phyloP scores from a whole-genome alignment of 345 rosid genomes.

The Eutrema yunnanense region DNA sequence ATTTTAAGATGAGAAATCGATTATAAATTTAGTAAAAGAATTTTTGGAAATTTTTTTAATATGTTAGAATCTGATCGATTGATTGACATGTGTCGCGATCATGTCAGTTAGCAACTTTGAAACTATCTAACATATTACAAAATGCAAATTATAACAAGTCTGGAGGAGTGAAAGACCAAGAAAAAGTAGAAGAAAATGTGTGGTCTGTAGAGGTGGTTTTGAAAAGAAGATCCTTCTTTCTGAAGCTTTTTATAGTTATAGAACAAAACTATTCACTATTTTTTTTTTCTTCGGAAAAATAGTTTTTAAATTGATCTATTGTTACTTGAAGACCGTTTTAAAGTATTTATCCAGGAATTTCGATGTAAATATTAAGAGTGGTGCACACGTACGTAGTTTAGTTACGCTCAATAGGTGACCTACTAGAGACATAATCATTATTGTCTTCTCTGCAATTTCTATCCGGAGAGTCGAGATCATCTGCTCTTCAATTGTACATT shows the following conservation, averaged over 20 bases:
- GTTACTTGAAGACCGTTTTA: not conserved
- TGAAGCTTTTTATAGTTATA: not conserved
- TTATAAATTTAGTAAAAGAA: no score
- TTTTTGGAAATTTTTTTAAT: no score
- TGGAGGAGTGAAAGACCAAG: not conserved
- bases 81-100: no score
- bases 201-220: not conserved
- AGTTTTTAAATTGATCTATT: not conserved
- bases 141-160: not conserved
- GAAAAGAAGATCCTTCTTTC: not conserved
- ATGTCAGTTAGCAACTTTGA: no score
- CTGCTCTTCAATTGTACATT: no score
- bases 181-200: not conserved
- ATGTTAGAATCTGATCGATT: no score
- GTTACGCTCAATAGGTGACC: no score
- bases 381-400: no score
- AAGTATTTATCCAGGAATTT: not conserved
- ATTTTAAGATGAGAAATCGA: no score
- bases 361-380: not conserved
- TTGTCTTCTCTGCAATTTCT: no score
- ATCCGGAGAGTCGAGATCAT: no score
- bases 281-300: not conserved
- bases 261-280: not conserved
- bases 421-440: no score
- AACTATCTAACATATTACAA: not conserved